A percentile compares a stretch with the other conserved stretches of the same genome.
These are phyloP conservation scores for Podospora tetraspora DNA, from an alignment of 495 filamentous ascomycete species.

Conservation along the genomic window DNA sequence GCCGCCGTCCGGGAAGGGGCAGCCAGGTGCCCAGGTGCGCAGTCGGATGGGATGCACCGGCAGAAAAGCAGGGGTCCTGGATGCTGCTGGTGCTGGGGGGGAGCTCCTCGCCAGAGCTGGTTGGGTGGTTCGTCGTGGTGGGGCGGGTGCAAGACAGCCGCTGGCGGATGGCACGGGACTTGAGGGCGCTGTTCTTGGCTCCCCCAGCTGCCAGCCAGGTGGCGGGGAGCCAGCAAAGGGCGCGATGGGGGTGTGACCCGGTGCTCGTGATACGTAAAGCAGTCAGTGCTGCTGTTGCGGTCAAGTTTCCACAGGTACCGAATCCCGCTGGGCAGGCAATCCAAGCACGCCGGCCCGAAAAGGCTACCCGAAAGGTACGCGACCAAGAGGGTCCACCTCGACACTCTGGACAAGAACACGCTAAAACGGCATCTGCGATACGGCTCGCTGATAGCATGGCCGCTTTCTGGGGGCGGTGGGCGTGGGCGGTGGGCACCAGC, in stretches of 20 bases:
- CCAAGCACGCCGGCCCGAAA: constrained; percentile 8
- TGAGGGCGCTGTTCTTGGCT: background rate
- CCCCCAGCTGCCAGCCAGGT: constrained; percentile 3
- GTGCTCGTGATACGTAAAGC: constrained; percentile 24
- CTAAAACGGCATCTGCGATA: constrained; percentile 31
- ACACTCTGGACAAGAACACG: constrained; percentile 10
- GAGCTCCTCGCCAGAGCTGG: constrained; percentile 11
- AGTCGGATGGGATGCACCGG: constrained; percentile 12
- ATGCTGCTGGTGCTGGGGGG: background rate
- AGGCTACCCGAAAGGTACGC: constrained; percentile 10
- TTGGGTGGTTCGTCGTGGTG: background rate
- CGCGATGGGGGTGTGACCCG: constrained; percentile 15
- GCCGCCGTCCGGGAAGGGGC: background rate
- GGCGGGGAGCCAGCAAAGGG: constrained; percentile 5
- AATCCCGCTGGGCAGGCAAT: background rate
- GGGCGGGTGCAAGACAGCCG: background rate
- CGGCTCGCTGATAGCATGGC: constrained; percentile 29
- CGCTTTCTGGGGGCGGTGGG: constrained; percentile 3
- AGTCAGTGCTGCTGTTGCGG: constrained; percentile 6
- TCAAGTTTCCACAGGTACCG: constrained; percentile 18
- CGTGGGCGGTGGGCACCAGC: background rate
- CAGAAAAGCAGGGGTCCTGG: constrained; percentile 23
- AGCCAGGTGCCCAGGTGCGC: constrained; percentile 10
- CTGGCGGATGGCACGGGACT: constrained; percentile 9
- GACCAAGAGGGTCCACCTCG: constrained; percentile 6